These are phyloP conservation scores for Daldinia grandis DNA, from an alignment of 495 filamentous ascomycete species.

Conservation along the genomic window DNA sequence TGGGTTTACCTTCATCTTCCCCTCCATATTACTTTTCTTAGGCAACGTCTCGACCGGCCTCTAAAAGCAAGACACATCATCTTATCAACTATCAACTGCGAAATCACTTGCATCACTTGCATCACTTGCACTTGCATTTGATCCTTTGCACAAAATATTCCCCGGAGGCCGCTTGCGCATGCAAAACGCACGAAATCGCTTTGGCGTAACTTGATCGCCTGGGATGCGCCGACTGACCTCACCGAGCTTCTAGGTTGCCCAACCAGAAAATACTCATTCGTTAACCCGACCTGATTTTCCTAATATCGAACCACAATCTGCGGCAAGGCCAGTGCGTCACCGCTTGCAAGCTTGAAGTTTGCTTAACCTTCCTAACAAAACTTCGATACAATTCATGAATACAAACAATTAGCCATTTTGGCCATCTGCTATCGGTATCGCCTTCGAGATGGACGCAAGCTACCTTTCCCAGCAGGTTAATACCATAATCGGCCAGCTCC, in stretches of 20 bases:
- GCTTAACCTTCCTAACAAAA: conserved; percentile 17
- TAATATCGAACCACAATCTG: conserved; percentile 14
- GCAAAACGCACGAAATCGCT: conserved; percentile 35
- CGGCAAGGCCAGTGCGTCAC: conserved; percentile 27
- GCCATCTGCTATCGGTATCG: conserved; percentile 12
- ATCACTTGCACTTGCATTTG: conserved; percentile 16
- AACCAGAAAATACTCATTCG: conserved; percentile 19
- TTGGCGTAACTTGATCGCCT: conserved; percentile 38
- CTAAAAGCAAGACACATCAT: conserved; percentile 35
- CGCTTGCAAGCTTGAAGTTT: conserved; percentile 2
- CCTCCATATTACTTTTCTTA: conserved; percentile 31
- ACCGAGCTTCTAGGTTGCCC: conserved; percentile 26
- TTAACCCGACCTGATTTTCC: not conserved
- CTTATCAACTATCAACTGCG: conserved; percentile 23
- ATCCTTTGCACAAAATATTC: conserved; percentile 22
- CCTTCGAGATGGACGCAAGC: conserved; percentile 79
- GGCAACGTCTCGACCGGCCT: conserved; percentile 32
- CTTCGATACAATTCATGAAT: conserved; percentile 14
- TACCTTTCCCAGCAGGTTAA: conserved; percentile 93
- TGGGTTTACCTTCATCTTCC: conserved; percentile 36
- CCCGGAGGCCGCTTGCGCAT: conserved; percentile 19
- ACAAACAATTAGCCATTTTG: conserved; percentile 6
- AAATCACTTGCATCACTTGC: conserved; percentile 41
- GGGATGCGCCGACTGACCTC: conserved; percentile 39
- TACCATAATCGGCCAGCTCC: conserved; percentile 87